These are phyloP conservation scores for Protea cynaroides DNA, from an alignment of 164 flowering plant genomes.

Conservation along the genomic window DNA sequence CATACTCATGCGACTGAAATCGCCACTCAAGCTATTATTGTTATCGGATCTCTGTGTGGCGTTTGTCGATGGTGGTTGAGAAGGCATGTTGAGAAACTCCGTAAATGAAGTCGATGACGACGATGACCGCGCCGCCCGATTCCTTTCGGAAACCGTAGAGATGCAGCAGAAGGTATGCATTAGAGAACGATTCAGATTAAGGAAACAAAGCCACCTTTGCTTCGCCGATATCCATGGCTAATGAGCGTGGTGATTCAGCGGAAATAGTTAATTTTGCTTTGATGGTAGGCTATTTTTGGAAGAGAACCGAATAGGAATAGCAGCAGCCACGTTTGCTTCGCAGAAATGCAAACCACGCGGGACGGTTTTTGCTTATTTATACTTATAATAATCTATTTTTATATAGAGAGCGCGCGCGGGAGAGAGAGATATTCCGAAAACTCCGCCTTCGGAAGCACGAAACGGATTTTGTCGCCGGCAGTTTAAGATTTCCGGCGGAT, in stretches of 20 bases:
- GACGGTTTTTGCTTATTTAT: neutral
- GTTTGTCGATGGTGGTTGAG: constrained; percentile 6
- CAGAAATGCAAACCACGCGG: neutral
- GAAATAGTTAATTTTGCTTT: neutral
- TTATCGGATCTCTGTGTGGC: neutral
- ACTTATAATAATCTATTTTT: neutral
- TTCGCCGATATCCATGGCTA: neutral
- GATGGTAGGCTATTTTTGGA: too few relatives aligned
- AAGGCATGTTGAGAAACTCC: constrained; percentile 10
- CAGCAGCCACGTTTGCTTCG: too few relatives aligned
- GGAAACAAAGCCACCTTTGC: neutral
- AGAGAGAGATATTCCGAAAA: neutral
- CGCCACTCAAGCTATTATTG: neutral
- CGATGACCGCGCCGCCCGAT: constrained; percentile 3
- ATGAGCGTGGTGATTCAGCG: neutral
- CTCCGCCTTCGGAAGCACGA: neutral
- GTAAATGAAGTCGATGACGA: constrained; percentile 6
- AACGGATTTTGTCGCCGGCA: neutral
- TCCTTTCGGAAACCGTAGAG: constrained; percentile 13
- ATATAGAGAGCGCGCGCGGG: neutral
- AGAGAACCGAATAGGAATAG: too few relatives aligned
- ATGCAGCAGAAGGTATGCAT: constrained; percentile 38
- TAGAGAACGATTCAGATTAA: neutral
- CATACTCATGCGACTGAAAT: constrained; percentile 15
- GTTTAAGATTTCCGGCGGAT: neutral